A percentile compares a stretch with the other conserved stretches of the same genome.
Evolutionary conservation across 768 basidiomycete species (phyloP).

Genomic region (Suillus discolor): DNA sequence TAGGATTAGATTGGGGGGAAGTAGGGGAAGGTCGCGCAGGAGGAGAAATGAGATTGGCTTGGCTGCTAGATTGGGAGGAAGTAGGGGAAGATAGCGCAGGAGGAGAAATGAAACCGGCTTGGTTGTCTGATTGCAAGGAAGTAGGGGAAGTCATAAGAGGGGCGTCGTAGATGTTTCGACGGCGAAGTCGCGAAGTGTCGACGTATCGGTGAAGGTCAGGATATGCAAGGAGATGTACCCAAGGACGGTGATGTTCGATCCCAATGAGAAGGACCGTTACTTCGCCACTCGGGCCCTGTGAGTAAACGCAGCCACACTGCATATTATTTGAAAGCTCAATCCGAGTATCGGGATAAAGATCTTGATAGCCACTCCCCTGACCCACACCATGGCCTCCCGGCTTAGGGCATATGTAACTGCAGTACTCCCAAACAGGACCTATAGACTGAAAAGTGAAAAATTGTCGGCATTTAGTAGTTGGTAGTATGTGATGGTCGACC

Average conservation of each 20-base stretch:
- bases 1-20: no score
- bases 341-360: neutral
- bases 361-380: neutral
- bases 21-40: neutral
- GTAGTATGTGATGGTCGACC: neutral
- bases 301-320: slow-evolving; percentile 1
- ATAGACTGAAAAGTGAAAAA: neutral
- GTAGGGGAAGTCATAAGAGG: no score
- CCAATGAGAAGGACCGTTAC: slow-evolving; percentile 1
- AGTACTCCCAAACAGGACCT: neutral
- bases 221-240: neutral
- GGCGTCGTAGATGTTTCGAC: no score
- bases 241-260: neutral
- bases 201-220: neutral
- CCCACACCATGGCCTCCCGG: neutral
- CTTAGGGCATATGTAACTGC: neutral
- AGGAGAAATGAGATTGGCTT: no score
- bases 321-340: neutral
- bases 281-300: neutral
- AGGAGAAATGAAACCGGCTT: no score
- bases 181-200: neutral
- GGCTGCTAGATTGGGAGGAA: no score
- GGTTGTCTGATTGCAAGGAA: no score
- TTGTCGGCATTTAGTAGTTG: neutral
- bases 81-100: no score